phyloP scores from a whole-genome alignment of 1,284 basidiomycete species.

The Irpex sp. region DNA sequence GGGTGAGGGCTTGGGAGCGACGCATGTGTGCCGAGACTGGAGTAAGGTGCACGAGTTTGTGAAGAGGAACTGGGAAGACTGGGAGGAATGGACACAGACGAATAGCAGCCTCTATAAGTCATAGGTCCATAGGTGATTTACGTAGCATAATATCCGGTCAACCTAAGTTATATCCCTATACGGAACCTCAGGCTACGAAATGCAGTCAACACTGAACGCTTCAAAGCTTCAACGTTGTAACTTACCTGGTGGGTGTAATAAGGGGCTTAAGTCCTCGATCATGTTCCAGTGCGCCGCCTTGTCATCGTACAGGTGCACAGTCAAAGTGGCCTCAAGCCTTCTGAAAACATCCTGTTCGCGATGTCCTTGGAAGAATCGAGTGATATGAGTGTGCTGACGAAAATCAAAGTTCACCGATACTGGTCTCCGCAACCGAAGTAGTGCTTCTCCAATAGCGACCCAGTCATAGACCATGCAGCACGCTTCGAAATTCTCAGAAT shows the following conservation, averaged over 20 bases:
- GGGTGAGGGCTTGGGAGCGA: conserved; percentile 24
- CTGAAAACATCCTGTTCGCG: neutral
- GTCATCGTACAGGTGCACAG: neutral
- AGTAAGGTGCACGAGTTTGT: conserved; percentile 21
- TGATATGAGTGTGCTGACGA: neutral
- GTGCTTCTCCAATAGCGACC: neutral
- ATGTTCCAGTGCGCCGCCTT: neutral
- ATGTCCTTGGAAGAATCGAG: neutral
- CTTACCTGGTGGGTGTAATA: neutral
- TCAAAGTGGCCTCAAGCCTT: neutral
- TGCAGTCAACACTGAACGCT: no score
- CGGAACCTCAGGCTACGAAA: no score
- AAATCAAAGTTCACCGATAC: neutral
- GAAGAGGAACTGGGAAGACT: conserved; percentile 10
- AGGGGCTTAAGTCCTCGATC: neutral
- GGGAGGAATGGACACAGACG: neutral
- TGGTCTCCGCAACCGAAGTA: neutral
- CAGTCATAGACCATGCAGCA: neutral
- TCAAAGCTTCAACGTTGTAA: no score
- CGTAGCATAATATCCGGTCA: no score
- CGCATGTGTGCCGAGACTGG: conserved; percentile 33
- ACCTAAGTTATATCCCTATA: no score
- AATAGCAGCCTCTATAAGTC: neutral
- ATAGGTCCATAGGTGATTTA: no score
- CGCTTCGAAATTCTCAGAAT: neutral